A percentile compares a stretch with the other conserved stretches of the same genome.
Conservation (phyloP, 1,284 basidiomycete genomes). For the Malassezia caprae region DNA sequence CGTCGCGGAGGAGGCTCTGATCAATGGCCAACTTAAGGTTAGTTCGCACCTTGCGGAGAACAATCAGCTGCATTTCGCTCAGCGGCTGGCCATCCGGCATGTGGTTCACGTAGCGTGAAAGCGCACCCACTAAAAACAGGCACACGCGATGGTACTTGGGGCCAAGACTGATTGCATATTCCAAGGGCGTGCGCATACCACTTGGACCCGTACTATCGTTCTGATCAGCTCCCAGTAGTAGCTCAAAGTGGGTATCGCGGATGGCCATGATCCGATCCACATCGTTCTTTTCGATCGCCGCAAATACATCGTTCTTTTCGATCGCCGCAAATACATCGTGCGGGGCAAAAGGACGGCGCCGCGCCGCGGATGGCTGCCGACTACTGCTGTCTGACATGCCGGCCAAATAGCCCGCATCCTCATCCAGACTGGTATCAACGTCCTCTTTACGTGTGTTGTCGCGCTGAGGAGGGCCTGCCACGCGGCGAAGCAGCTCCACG, state of each 20-base stretch:
- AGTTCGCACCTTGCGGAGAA: slow-evolving; percentile 35
- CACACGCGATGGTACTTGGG: slow-evolving; percentile 30
- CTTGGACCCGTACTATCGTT: background rate
- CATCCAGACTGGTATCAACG: slow-evolving; percentile 7
- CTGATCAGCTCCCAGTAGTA: slow-evolving; percentile 26
- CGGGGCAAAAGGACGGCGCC: slow-evolving; percentile 21
- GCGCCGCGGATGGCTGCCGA: background rate
- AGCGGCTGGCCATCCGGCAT: slow-evolving; percentile 33
- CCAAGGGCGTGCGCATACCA: slow-evolving; percentile 25
- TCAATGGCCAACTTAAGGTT: slow-evolving; percentile 45
- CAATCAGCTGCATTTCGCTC: slow-evolving; percentile 17
- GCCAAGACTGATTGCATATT: slow-evolving; percentile 36
- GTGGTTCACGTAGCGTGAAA: slow-evolving; percentile 42
- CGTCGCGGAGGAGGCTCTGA: slow-evolving; percentile 33
- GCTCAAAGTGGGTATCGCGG: slow-evolving; percentile 37
- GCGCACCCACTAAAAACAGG: slow-evolving; percentile 36
- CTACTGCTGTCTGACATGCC: background rate
- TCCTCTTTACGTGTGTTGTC: slow-evolving; percentile 7
- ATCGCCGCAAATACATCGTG: slow-evolving; percentile 44
- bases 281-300: slow-evolving; percentile 43
- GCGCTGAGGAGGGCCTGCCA: background rate
- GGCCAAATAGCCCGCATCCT: background rate
- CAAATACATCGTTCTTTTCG: slow-evolving; percentile 41
- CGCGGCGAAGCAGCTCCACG: background rate
- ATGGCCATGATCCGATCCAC: slow-evolving; percentile 38